Evolutionary conservation across 345 rosid species (phyloP), one percentile per base, ranked within the genome.

Genomic region (Brassica carinata): DNA sequence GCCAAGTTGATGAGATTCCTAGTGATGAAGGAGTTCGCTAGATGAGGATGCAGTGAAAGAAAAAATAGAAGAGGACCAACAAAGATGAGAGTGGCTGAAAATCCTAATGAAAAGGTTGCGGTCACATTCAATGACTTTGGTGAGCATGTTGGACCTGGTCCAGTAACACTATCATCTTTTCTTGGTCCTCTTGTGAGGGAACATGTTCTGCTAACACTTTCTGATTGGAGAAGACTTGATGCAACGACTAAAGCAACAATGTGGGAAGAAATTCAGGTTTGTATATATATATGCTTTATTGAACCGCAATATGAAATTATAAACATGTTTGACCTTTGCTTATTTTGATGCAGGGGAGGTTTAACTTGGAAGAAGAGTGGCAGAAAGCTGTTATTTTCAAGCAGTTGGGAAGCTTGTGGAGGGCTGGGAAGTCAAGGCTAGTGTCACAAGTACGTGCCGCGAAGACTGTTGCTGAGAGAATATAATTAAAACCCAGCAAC

Each of bases 401-500:
- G 43, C 19, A 64, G 40, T 6, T 67, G 71, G 0, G 57, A 19
- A 9, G 2, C 40, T 10, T 67, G 5, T 67, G 17, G 71, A 67
- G 31, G 57, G 53, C 17, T 67, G 1, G 57, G 9, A 69, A 69
- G 59, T 69, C 72, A 43, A 69, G 59, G 72, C 58, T 69, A 43
- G 59, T 45, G 59, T 0, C 72, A 69, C 1, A 69, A 43, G 72
- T 69, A 69, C 11, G 72, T 0, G 34, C 59, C 23, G 72, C 72
- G 30, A 19, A 67, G 55, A 38, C 71, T 4, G 5, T 10, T 40
- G 57, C 72, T 68, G 18, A 68, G 4, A 68, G 72, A 68, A 0
- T 68, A 68, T 18, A 4, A 40, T 68, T 68, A 68, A 68, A 43
- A 68, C 72, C 58, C 57, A 67, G 57, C 18, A 40, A 67, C 33